Conservation (phyloP, 805 yeast species). For the Lipomyces chichibuensis region DNA sequence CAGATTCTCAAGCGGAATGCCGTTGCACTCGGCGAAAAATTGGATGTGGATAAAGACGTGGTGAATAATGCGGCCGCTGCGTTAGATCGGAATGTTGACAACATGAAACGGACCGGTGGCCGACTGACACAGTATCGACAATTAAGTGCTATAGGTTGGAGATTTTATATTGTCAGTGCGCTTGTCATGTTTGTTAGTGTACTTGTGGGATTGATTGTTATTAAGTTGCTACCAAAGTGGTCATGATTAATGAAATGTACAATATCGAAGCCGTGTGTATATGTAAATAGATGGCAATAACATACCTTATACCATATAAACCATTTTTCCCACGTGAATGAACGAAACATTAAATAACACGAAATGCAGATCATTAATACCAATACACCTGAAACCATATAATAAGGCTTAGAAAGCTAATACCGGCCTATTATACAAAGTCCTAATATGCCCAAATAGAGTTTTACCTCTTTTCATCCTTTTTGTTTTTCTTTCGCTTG, state of each 20-base stretch:
- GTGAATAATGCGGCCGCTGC: slow-evolving; percentile 45
- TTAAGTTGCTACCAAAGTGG: slow-evolving; percentile 40
- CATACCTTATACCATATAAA: background rate
- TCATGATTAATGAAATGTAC: background rate
- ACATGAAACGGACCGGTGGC: slow-evolving; percentile 45
- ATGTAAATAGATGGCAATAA: background rate
- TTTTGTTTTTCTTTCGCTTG: background rate
- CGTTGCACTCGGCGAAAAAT: slow-evolving; percentile 47
- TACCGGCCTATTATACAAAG: background rate
- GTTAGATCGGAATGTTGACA: slow-evolving; percentile 43
- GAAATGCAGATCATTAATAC: background rate
- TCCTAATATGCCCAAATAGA: background rate
- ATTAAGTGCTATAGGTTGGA: slow-evolving; percentile 47
- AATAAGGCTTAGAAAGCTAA: no score
- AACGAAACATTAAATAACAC: background rate
- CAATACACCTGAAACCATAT: background rate
- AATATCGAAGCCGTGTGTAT: background rate
- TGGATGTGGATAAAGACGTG: slow-evolving; percentile 44
- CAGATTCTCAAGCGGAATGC: slow-evolving; percentile 55
- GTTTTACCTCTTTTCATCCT: background rate
- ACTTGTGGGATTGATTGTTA: slow-evolving; percentile 43
- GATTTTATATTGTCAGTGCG: slow-evolving; percentile 47
- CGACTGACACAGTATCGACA: slow-evolving; percentile 43
- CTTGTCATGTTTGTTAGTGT: slow-evolving; percentile 44
- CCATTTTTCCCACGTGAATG: background rate